These are phyloP conservation scores for Adansonia gregorii DNA, from an alignment of 441 rosid species.

Conservation along the genomic window DNA sequence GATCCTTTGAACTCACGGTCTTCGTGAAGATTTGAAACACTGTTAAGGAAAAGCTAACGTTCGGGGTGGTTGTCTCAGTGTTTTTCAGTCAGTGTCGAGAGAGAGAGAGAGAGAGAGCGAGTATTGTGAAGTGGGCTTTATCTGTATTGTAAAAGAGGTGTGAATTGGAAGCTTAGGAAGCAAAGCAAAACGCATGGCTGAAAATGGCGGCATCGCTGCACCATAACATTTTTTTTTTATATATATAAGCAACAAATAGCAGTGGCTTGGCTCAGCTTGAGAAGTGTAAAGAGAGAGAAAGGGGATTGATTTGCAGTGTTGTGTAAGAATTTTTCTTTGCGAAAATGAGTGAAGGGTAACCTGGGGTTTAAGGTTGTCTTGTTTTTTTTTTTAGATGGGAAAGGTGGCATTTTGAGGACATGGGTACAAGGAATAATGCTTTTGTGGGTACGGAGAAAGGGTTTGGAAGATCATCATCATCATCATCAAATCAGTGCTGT, in stretches of 20 bases:
- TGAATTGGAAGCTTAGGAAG: conserved; percentile 79
- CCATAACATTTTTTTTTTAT: conserved; percentile 30
- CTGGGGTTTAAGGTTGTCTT: conserved; percentile 29
- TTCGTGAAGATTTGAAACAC: no score
- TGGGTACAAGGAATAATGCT: conserved; percentile 39
- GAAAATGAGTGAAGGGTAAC: neutral
- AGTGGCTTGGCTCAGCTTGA: neutral
- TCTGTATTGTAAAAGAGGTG: conserved; percentile 59
- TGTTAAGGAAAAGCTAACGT: neutral
- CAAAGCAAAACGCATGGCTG: conserved; percentile 60
- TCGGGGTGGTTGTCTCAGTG: no score
- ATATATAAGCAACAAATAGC: conserved; percentile 8
- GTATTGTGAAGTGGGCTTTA: conserved; percentile 45
- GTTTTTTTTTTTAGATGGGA: conserved; percentile 30
- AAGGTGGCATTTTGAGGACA: conserved; percentile 26
- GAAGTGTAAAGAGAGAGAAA: conserved; percentile 7
- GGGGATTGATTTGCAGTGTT: neutral
- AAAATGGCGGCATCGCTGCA: conserved; percentile 72
- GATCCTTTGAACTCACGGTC: no score
- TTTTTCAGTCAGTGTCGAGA: neutral
- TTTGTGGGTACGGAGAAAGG: conserved; percentile 34
- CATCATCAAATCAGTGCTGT: conserved; percentile 12
- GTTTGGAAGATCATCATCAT: conserved; percentile 33
- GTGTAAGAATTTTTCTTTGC: conserved; percentile 12
- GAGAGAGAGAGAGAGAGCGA: neutral